Evolutionary conservation across 768 basidiomycete species (phyloP), one percentile per base, ranked within the genome.

Genomic region (Trametes maxima): DNA sequence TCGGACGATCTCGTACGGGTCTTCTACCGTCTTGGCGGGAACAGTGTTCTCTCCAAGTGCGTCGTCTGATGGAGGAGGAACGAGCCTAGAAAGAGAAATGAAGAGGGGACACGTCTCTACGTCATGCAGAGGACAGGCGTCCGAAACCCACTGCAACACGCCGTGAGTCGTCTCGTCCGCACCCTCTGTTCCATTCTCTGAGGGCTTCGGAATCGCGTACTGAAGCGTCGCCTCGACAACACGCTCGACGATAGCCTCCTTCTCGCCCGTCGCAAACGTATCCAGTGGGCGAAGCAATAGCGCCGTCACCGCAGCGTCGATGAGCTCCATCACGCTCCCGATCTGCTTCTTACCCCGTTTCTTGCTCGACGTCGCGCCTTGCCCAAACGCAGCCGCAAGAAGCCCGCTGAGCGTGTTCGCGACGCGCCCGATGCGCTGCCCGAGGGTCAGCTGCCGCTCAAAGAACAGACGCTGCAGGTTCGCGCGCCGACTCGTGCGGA

Each of bases 191-290:
- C 21, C 47, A 3, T 49, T 76, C 40, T 78, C 80, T 48, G 80
- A 80, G 52, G 79, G 78, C 69, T 81, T 84, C 2, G 88, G 85
- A 36, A 94, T 85, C 16, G 89, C 86, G 68, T 93, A 93, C 69
- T 90, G 87, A 24, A 94, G 76, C 1, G 91, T 85, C 17, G 88
- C 85, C 64, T 87, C 85, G 8, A 88, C 89, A 17, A 92, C 82
- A 49, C 82, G 80, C 52, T 92, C 88, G 33, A 88, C 78, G 44
- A 90, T 82, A 13, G 67, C 72, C 48, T 87, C 87, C 25, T 85
- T 74, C 72, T 93, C 90, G n/a, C 84, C 85, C 0, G 84, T 74
- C 11, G 81, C 79, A 69, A 88, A 73, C 57, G 59, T 69, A 2
- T 78, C 77, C 16, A 80, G 72, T 10, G 75, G 70, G 3, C 82